Evolutionary conservation across 495 filamentous ascomycete species (phyloP), one percentile per base, ranked within the genome.

Genomic region (Aspergillus steynii): DNA sequence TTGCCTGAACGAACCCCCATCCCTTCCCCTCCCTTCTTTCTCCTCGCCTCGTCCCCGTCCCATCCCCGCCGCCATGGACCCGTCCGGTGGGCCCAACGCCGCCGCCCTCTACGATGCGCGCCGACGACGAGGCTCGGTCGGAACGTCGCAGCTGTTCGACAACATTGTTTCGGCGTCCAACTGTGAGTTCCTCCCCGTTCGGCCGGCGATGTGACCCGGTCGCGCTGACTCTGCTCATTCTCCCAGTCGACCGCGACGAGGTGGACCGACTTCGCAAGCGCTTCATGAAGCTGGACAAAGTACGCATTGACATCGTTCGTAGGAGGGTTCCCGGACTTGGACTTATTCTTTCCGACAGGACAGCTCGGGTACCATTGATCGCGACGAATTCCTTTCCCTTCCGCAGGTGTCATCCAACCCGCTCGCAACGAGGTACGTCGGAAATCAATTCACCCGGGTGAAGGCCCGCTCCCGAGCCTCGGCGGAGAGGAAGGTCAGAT

Each of bases 221-320:
- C 5, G 31, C 29, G 28, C 52, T 67, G 34, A 46, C 52, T 66
- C 10, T 5, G 49, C 34, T 12, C 14, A 46, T 45, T 60, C 46
- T 34, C 3, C 52, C 62, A 99, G 95, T 99, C 81, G 90, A 99
- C 78, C 86, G 90, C 66, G 95, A 98, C 66, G 95, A 99, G 73
- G 93, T 99, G 29, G 95, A 98, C 68, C 83, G 96, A 61, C 81
- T 99, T 63, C 86, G 92, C 65, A 99, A 98, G 78, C 85, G 94
- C 58, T 99, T 99, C 70, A 97, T 97, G 94, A 99, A 99, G 75
- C 83, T 99, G 50, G 95, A 99, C 74, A 99, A 97, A 85, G 94
- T 94, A 71, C 56, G 78, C 25, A 2, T 14, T 60, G 53, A 50
- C 12, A 46, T 34, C 9, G 31, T 5, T 20, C 20, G 20, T 20